These are phyloP conservation scores for Exophiala oligosperma DNA, from an alignment of 2,329 filamentous ascomycete species.

Conservation along the genomic window DNA sequence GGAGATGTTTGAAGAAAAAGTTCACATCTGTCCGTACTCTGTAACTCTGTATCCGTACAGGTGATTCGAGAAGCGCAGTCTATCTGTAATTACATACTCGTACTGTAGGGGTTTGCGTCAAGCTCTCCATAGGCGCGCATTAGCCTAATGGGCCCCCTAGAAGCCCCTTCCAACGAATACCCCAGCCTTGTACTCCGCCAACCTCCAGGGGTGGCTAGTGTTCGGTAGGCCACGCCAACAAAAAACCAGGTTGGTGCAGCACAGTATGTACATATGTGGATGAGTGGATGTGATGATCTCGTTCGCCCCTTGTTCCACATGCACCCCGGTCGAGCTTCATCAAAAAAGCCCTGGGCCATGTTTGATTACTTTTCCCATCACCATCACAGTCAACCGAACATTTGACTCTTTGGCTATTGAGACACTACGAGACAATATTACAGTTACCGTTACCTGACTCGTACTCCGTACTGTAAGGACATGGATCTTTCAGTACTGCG, in stretches of 20 bases:
- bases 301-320: not conserved
- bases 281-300: not conserved
- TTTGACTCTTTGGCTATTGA: not conserved
- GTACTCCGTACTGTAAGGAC: too few species aligned
- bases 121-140: not conserved
- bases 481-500: too few species aligned
- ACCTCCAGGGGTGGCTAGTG: too few species aligned
- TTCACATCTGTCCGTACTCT: too few species aligned
- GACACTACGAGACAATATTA: not conserved
- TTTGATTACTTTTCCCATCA: not conserved
- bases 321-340: not conserved
- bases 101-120: not conserved
- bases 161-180: not conserved
- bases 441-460: too few species aligned
- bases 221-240: too few species aligned
- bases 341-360: not conserved
- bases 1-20: too few species aligned
- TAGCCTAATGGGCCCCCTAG: not conserved
- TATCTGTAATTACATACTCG: too few species aligned
- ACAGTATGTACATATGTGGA: too few species aligned
- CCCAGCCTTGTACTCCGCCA: not conserved
- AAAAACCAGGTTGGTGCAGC: too few species aligned
- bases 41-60: too few species aligned
- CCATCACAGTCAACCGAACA: not conserved
- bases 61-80: too few species aligned